Base-by-base conservation (phyloP, 1,139 yeast genomes). In the Suhomyces anneliseae region DNA sequence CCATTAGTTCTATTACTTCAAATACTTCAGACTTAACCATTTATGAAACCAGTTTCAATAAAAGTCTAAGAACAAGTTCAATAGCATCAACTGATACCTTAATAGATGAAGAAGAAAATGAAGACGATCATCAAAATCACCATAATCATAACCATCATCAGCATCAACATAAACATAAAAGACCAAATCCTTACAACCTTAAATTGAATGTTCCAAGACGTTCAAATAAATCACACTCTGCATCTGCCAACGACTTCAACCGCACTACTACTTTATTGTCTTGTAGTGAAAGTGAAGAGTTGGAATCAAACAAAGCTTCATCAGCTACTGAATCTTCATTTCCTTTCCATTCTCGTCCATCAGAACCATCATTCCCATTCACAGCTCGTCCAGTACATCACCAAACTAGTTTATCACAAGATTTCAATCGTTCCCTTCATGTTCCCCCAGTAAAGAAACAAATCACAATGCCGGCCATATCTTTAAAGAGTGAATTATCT, bases 1-100 rank as follows among this genome's bases (percentile, higher is more conserved):
- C 61, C 42, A 50, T 58, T 44, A 54, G 59, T 41, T 56, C 61
- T 44, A 49, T 59, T 33, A 55, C 57, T 8, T 57, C 61, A 29
- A 60, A 57, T 40, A 54, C 60, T 27, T 52, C 55, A 19, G 57
- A 52, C 44, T 44, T 52, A 42, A 52, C 55, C 40, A 46, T 54
- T 34, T 51, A 49, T 29, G 54, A 51, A 12, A 46, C 38, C 32
- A 40, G 39, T 19, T 38, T 19, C 37, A 31, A 36, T 27, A 46
- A 40, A 46, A 51, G 34, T 39, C 54, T 34, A 51, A 54, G 47
- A 49, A 56, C 34, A 43, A 39, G 36, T 35, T 47, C 52, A 33
- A 41, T 45, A 7, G 39, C 46, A 10, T 49, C 52, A 19, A 47
- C 50, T 5, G 52, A 49, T 8, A 49, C 52, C 9, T 49, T 49